Conservation (phyloP, 2,329 filamentous ascomycete species). For the Diaporthe citrichinensis region DNA sequence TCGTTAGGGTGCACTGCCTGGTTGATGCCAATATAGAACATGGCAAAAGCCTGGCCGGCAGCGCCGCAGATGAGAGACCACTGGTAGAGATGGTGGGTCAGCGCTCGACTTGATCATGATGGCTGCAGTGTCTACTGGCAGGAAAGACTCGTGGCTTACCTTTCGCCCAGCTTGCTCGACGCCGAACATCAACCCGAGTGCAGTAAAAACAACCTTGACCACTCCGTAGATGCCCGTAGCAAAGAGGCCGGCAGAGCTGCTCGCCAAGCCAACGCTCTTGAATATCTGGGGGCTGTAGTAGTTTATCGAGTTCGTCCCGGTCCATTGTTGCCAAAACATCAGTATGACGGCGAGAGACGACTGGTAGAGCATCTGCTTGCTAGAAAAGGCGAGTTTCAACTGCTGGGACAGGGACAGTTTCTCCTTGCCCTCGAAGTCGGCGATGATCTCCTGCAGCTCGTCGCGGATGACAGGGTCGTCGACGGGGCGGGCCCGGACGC, state of each 20-base stretch:
- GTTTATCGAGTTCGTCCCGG: slow-evolving; percentile 72
- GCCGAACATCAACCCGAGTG: slow-evolving; percentile 40
- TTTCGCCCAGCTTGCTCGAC: slow-evolving; percentile 41
- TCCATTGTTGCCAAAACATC: slow-evolving; percentile 52
- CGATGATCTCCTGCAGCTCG: slow-evolving; percentile 70
- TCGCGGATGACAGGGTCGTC: slow-evolving; percentile 67
- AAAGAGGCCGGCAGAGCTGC: slow-evolving; percentile 72
- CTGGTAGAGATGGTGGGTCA: slow-evolving; percentile 63
- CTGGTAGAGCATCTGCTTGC: slow-evolving; percentile 53
- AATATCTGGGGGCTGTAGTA: slow-evolving; percentile 73
- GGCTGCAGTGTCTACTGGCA: not conserved
- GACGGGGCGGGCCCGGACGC: slow-evolving; percentile 63
- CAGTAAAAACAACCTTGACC: slow-evolving; percentile 71
- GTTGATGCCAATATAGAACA: slow-evolving; percentile 59
- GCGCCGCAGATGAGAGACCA: slow-evolving; percentile 62
- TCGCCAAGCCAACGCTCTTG: slow-evolving; percentile 71
- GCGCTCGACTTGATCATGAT: slow-evolving; percentile 31
- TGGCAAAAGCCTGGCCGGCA: slow-evolving; percentile 55
- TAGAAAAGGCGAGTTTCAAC: slow-evolving; percentile 60
- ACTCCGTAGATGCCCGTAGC: slow-evolving; percentile 82
- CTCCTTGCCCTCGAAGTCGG: slow-evolving; percentile 67
- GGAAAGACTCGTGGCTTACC: not conserved
- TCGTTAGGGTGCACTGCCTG: slow-evolving; percentile 46
- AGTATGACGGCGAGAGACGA: slow-evolving; percentile 46
- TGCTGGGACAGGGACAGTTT: slow-evolving; percentile 52